Conservation (phyloP, 1,284 basidiomycete genomes). For the Fistulina hepatica region DNA sequence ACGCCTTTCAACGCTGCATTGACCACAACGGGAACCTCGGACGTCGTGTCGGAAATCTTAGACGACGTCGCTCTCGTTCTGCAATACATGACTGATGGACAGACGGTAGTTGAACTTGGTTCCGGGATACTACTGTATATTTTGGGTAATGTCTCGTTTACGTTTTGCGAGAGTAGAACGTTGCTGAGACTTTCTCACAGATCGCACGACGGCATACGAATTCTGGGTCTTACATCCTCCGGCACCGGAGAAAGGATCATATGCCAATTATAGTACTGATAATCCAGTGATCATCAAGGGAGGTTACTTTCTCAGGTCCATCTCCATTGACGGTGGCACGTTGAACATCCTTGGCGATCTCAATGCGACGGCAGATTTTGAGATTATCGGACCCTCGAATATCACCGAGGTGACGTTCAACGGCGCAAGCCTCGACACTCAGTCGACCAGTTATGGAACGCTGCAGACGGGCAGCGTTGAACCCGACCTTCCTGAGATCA, state of each 20-base stretch:
- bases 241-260: no score
- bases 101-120: constrained; percentile 35
- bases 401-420: constrained; percentile 37
- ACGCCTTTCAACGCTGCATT: no score
- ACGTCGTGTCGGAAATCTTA: constrained; percentile 25
- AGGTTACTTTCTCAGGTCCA: constrained; percentile 36
- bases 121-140: constrained; percentile 30
- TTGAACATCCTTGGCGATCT: constrained; percentile 36
- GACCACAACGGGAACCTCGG: no score
- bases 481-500: no score
- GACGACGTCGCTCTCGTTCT: constrained; percentile 24
- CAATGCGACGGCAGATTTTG: constrained; percentile 34
- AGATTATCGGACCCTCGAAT: constrained; percentile 30
- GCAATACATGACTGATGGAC: constrained; percentile 33
- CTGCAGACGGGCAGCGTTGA: no score
- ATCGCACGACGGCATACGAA: constrained; percentile 36
- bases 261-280: constrained; percentile 27
- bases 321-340: constrained; percentile 22
- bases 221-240: constrained; percentile 39
- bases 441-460: no score
- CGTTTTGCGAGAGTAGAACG: background rate
- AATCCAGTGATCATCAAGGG: constrained; percentile 37
- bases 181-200: constrained; percentile 17
- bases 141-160: constrained; percentile 24
- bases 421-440: constrained; percentile 19